Evolutionary conservation across 1,284 basidiomycete species (phyloP).

Genomic region (Boletus semigastroideus): DNA sequence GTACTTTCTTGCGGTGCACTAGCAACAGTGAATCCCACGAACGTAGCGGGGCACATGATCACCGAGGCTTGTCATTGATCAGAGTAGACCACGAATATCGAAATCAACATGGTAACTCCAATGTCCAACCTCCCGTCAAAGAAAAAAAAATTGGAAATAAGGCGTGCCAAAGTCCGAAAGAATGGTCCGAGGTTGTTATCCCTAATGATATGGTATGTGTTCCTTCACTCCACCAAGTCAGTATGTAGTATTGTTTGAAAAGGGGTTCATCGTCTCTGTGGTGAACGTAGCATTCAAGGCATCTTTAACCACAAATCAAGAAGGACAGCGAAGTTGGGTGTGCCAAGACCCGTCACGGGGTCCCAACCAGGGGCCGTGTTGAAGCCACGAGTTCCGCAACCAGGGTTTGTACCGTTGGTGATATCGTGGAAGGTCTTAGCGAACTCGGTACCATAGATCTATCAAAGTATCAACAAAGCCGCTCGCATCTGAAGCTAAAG

Average conservation of each 20-base stretch:
- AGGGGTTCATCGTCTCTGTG: background rate
- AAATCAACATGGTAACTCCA: too few relatives aligned
- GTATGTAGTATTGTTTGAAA: background rate
- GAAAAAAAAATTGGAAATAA: too few relatives aligned
- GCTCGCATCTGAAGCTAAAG: background rate
- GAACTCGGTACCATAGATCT: constrained; percentile 32
- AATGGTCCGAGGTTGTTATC: too few relatives aligned
- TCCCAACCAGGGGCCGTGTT: constrained; percentile 40
- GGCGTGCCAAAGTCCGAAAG: too few relatives aligned
- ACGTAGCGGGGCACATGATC: too few relatives aligned
- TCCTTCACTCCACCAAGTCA: background rate
- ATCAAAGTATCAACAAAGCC: background rate
- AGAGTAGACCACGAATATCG: too few relatives aligned
- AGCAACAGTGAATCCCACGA: too few relatives aligned
- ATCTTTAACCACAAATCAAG: constrained; percentile 19
- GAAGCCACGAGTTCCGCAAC: constrained; percentile 41
- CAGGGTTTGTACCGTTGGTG: constrained; percentile 43
- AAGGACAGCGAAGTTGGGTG: constrained; percentile 32
- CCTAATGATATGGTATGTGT: too few relatives aligned
- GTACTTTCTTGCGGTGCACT: too few relatives aligned
- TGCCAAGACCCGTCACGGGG: constrained; percentile 40
- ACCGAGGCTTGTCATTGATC: too few relatives aligned
- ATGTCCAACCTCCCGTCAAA: too few relatives aligned
- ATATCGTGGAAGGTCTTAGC: constrained; percentile 42
- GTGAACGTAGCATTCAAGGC: constrained; percentile 13